Base-by-base conservation (phyloP, 352 stramenopile genomes). In the Phytophthora sp. region DNA sequence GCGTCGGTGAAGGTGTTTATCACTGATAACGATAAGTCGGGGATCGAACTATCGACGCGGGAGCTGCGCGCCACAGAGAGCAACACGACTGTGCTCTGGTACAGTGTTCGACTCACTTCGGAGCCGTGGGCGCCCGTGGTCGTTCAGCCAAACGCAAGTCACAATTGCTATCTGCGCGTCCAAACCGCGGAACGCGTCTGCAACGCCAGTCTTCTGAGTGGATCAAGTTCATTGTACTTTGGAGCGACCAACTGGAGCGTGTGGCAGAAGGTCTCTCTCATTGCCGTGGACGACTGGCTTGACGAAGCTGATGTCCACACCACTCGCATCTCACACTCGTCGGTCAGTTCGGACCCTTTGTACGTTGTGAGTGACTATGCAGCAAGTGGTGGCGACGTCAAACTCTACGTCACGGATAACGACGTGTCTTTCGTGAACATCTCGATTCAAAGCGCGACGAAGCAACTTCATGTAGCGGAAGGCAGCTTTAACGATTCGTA, bases 401-500 rank as follows among this genome's bases (percentile, higher is more conserved):
- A 52, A 7, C 39, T 94, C 0, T 68, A 38, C 15, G 92, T 94
- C 41, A 63, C 76, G 0, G 85, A 94, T 44, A 91, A 91, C 24
- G 83, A 94, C 23, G 16, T 79, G 0, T 77, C 83, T 2, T 89
- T 77, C 24, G 73, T 93, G 5, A 89, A 79, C 23, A 88, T 90
- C n/a, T 82, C 79, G 13, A 59, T 89, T 0, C 64, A 71, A 23
- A 75, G 41, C 24, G 20, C 59, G 15, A 63, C 53, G 3, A 66
- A 69, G 2, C 57, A 84, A 26, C 66, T 94, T 0, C 77, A 90
- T 20, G 83, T 91, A 8, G 80, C 83, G 1, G 83, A 94, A 57
- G 85, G 82, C 3, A 85, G 85, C 13, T 94, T 94, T 44, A 92
- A 91, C 38, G 83, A 90, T 63, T 89, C 83, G n/a, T 92, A 91